A percentile compares a stretch with the other conserved stretches of the same genome.
Conservation (phyloP, 1,284 basidiomycete genomes). For the Volvariella surrecta region DNA sequence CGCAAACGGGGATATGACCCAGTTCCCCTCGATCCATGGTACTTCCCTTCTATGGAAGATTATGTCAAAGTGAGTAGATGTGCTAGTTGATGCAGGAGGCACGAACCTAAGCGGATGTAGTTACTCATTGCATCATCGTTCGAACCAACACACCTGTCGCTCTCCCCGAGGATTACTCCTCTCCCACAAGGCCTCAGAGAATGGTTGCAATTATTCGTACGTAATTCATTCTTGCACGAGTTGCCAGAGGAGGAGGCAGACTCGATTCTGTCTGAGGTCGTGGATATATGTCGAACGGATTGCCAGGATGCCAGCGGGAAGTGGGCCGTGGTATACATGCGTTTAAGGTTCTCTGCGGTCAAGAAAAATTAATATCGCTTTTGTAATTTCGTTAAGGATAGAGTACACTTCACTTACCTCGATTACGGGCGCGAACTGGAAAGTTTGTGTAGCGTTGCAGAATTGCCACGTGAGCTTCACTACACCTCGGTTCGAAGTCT, state of each 20-base stretch:
- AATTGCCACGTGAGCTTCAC: no score
- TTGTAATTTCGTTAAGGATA: no score
- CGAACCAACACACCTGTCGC: constrained; percentile 41
- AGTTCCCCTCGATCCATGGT: constrained; percentile 66
- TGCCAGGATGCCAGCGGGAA: constrained; percentile 47
- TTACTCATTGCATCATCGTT: constrained; percentile 52
- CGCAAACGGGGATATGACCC: constrained; percentile 52
- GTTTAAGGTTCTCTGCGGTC: constrained; percentile 50
- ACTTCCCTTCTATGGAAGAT: constrained; percentile 65
- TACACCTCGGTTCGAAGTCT: no score
- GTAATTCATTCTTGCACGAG: constrained; percentile 44
- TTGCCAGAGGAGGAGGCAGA: constrained; percentile 46
- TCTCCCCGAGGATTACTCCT: constrained; percentile 64
- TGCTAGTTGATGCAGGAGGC: background rate
- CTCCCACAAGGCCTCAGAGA: constrained; percentile 52
- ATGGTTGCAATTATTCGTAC: constrained; percentile 67
- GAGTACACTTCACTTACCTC: no score
- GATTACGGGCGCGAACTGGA: no score
- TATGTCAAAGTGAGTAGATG: constrained; percentile 43
- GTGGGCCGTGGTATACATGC: constrained; percentile 68
- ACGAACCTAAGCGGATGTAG: no score
- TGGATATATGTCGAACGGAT: constrained; percentile 49
- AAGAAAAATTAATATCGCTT: constrained; percentile 9
- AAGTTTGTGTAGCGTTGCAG: no score
- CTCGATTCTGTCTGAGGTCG: constrained; percentile 58